A percentile compares a stretch with the other conserved stretches of the same genome.
Conservation (phyloP, 441 rosid species). For the Mallotus repandus region DNA sequence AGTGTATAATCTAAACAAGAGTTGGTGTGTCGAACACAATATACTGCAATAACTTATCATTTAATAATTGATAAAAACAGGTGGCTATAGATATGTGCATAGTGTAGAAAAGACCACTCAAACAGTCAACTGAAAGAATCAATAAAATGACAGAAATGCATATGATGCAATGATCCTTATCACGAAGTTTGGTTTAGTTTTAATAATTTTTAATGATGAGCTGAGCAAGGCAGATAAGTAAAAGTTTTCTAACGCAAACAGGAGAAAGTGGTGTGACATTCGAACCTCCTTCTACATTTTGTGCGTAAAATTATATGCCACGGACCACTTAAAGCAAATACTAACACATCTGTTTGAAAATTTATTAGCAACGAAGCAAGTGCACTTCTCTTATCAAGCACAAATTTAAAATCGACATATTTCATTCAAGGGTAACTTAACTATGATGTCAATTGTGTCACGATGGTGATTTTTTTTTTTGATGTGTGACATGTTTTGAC, state of each 20-base stretch:
- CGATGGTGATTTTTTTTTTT: no score
- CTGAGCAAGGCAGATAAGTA: neutral
- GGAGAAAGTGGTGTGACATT: slow-evolving; percentile 7
- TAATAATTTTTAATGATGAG: neutral
- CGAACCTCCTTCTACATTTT: slow-evolving; percentile 3
- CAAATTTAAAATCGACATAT: no score
- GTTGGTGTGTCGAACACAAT: no score
- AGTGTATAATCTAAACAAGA: no score
- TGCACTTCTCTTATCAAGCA: no score
- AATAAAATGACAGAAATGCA: neutral
- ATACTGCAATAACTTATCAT: no score
- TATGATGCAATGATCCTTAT: slow-evolving; percentile 28
- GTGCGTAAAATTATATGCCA: neutral
- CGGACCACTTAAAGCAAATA: slow-evolving; percentile 11
- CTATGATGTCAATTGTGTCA: neutral
- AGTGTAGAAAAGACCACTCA: slow-evolving; percentile 12
- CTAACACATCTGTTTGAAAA: neutral
- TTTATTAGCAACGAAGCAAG: no score
- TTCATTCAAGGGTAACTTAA: no score
- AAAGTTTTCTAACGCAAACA: neutral
- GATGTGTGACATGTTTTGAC: no score
- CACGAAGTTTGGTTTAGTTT: slow-evolving; percentile 7
- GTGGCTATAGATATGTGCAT: neutral
- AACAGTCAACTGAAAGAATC: slow-evolving; percentile 21
- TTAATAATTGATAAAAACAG: neutral